A percentile compares a stretch with the other conserved stretches of the same genome.
Conservation (phyloP, 768 basidiomycete genomes). For the Collybiopsis confluens region DNA sequence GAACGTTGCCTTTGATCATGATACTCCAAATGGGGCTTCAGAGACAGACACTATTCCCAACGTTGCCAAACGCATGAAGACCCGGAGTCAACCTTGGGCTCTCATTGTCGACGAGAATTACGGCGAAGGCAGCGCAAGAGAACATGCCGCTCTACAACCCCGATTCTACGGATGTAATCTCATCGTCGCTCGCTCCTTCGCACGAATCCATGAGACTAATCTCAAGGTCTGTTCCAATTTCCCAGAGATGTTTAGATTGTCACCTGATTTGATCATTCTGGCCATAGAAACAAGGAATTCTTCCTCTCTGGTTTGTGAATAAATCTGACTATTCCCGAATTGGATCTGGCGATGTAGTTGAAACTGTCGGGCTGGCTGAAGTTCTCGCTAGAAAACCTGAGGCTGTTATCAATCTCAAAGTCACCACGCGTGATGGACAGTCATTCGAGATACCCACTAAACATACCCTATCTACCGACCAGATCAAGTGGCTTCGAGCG, state of each 20-base stretch:
- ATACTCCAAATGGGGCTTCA: conserved; percentile 37
- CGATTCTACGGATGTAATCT: conserved; percentile 88
- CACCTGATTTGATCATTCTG: background rate
- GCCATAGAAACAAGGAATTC: conserved; percentile 89
- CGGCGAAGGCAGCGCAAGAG: conserved; percentile 95
- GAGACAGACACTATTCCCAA: conserved; percentile 81
- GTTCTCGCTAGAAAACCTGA: conserved; percentile 48
- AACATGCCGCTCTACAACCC: conserved; percentile 96
- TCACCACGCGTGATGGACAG: conserved; percentile 63
- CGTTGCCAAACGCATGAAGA: conserved; percentile 86
- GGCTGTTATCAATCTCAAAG: conserved; percentile 51
- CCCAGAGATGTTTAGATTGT: too few relatives aligned
- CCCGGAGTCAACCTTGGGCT: conserved; percentile 84
- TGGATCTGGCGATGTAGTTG: conserved; percentile 73
- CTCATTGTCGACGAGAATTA: conserved; percentile 95
- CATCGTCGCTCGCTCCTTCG: conserved; percentile 91
- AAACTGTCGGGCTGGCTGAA: conserved; percentile 78
- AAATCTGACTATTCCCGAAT: conserved; percentile 84
- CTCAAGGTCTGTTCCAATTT: conserved; percentile 74
- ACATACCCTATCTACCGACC: conserved; percentile 90
- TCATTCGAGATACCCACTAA: conserved; percentile 64
- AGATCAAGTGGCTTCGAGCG: conserved; percentile 83
- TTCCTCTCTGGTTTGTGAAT: conserved; percentile 92
- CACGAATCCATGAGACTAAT: conserved; percentile 98
- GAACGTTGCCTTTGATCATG: conserved; percentile 85